Conservation (phyloP, 306 rosid genomes). For the Pterocarpus santalinus region DNA sequence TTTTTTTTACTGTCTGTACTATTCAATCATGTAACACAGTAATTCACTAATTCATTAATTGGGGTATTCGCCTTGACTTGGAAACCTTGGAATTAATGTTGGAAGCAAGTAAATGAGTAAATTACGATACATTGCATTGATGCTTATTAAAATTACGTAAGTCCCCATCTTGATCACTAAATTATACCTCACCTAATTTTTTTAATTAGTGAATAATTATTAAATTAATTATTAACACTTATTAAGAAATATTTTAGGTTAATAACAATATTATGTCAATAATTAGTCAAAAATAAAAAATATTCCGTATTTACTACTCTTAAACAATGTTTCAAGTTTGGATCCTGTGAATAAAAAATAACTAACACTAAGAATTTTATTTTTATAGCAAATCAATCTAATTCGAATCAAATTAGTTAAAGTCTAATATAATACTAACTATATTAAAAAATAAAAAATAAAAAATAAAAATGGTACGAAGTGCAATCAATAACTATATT, state of each 20-base stretch:
- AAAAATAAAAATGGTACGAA: neutral
- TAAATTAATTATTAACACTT: neutral
- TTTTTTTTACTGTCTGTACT: neutral
- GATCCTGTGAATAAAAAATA: too few relatives aligned
- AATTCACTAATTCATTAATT: neutral
- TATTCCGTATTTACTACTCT: too few relatives aligned
- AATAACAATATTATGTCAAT: too few relatives aligned
- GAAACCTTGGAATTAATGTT: neutral
- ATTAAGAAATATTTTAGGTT: too few relatives aligned
- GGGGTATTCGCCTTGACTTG: neutral
- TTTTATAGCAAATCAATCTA: too few relatives aligned
- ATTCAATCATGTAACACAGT: conserved; percentile 28
- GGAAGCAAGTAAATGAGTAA: conserved; percentile 16
- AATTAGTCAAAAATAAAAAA: too few relatives aligned
- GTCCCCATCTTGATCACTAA: neutral
- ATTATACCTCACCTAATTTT: neutral
- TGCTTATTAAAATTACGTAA: neutral
- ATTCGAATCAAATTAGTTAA: too few relatives aligned
- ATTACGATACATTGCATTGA: neutral
- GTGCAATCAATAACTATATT: neutral
- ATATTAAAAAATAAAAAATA: too few relatives aligned
- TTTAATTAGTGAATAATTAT: neutral
- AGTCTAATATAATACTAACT: too few relatives aligned
- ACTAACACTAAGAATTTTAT: too few relatives aligned
- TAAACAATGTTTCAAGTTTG: too few relatives aligned